Base-by-base conservation (phyloP, 257 asterid species). In the Solanum ossicruentum region DNA sequence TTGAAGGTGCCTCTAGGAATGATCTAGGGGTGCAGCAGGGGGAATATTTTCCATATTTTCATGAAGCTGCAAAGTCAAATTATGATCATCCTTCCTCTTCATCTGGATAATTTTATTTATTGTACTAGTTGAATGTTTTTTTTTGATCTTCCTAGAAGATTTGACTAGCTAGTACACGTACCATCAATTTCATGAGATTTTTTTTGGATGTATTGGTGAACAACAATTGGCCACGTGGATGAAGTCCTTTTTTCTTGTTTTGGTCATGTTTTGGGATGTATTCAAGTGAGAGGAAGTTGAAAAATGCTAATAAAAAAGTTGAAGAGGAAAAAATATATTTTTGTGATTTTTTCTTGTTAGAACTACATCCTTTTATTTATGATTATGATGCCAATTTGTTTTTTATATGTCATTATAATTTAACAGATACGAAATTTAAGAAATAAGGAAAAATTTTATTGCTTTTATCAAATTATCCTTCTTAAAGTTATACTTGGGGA, bases 81-180 rank as follows among this genome's bases (percentile, higher is more conserved):
- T 72, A 45, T 12, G 55, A 84, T 45, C 41, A 82, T 10, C 89
- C 60, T 55, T 66, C 91, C 84, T 87, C 86, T 16, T 87, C 88
- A 8, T 84, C 91, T 23, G 84, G 84, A 85, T 85, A 66, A 58
- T 56, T 39, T 41, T 43, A 20, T 18, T 41, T 20, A 20, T 73
- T 45, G 11, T 12, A 43, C 56, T 11, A 43, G 32, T 72, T 43
- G 36, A 72, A 43, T 43, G 11, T 43, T 43, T 71, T 51, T 51
- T 70, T 43, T 70, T 32, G 5, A 45, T 45, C 20, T 72, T 73
- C 39, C 28, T 73, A 23, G 58, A 45, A 47, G 81, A 73, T 73
- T 73, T 73, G 58, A 73, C 81, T 73, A 73, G 81, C n/a, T 47
- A 21, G 39, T 36, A 36, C 4, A 36, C 32, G 20, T n/a, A n/a